Conservation (phyloP, 371 early-diverging fungal species). For the Mucor plumbeus region DNA sequence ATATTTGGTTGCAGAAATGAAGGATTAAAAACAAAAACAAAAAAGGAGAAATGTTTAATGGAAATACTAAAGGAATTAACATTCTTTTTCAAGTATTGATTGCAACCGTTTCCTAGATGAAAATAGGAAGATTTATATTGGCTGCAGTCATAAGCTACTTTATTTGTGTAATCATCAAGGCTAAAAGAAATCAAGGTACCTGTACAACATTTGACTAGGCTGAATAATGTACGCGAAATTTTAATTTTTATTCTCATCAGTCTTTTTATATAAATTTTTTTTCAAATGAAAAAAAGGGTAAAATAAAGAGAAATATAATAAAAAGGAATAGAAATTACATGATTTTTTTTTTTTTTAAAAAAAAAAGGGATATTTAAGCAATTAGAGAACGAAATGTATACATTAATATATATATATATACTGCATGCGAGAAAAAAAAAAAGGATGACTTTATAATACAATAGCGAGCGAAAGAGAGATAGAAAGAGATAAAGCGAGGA, state of each 20-base stretch:
- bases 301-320: neutral
- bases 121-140: no score
- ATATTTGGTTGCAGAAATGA: neutral
- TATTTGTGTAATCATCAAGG: neutral
- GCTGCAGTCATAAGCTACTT: neutral
- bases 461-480: neutral
- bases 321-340: conserved; percentile 1
- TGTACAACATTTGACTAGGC: neutral
- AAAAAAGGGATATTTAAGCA: neutral
- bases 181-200: neutral
- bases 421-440: neutral
- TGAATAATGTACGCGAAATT: neutral
- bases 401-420: neutral
- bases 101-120: neutral
- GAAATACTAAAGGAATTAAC: neutral
- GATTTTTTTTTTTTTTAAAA: no score
- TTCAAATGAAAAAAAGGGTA: neutral
- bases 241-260: neutral
- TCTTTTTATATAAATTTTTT: conserved; percentile 1
- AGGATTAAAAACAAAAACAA: neutral
- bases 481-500: neutral
- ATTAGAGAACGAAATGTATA: neutral
- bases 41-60: neutral
- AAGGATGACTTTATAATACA: neutral
- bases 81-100: neutral